Base-by-base conservation (phyloP, 176 grass and related monocot genomes). In the Alloteropsis semialata region DNA sequence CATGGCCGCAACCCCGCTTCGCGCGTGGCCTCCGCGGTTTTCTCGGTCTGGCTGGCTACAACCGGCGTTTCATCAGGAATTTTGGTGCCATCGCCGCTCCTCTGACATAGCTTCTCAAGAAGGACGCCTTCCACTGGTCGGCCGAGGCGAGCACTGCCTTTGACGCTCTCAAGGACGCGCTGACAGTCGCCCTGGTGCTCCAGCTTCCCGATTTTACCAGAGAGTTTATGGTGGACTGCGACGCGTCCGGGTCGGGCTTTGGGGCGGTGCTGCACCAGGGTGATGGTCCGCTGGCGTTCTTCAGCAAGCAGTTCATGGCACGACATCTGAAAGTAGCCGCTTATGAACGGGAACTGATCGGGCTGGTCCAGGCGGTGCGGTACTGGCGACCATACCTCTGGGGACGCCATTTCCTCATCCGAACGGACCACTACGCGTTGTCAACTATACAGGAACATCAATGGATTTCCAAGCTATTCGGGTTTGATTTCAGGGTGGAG, bases 81-180 rank as follows among this genome's bases (percentile, higher is more conserved):
- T 44, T 44, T 44, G 42, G 42, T 44, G 8, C 10, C 1, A 44
- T 44, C 1, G 42, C 42, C 10, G 9, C 8, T 1, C 42, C 10
- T 1, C 12, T 44, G 8, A 43, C 41, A 9, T 10, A 9, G 2
- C 8, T 43, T 7, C 41, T 43, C 41, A 9, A 10, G 8, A 44
- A 44, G 10, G 9, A 44, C 8, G 10, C 9, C 2, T 44, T 44
- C 10, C 8, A 44, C 1, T 44, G 42, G 42, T 2, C 8, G 0
- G 0, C 5, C 0, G 8, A 5, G 1, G 33, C 63, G 0, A 6
- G 10, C 1, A 10, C 6, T 3, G 15, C 33, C 0, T 66, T 66
- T 6, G 0, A 19, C 0, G 8, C 7, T 1, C 8, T 66, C 7
- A 66, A 66, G 32, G 0, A 4, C 0, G 30, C 30, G 0, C 32